Conservation (phyloP, 306 rosid genomes). For the Dryas alaskensis region DNA sequence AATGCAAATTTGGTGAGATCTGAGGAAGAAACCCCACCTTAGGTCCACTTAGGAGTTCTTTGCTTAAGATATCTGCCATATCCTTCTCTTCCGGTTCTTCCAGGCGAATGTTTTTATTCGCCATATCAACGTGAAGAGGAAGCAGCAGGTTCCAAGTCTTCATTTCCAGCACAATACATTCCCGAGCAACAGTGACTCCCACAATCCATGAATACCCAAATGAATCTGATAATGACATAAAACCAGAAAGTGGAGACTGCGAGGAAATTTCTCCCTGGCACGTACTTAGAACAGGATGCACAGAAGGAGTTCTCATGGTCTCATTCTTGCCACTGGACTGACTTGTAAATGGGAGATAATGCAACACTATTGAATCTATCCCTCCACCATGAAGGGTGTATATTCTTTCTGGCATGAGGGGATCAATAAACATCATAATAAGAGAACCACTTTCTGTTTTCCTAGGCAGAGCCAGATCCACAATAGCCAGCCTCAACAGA, state of each 20-base stretch:
- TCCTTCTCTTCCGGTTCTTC: conserved; percentile 54
- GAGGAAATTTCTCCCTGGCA: conserved; percentile 70
- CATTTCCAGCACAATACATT: conserved; percentile 84
- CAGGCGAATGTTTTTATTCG: conserved; percentile 30
- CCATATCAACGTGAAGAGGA: conserved; percentile 60
- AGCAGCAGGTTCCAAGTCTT: conserved; percentile 74
- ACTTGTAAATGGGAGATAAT: conserved; percentile 92
- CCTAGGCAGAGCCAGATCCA: conserved; percentile 83
- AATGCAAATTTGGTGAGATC: conserved; percentile 65
- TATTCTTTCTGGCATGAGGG: conserved; percentile 82
- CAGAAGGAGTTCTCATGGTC: conserved; percentile 80
- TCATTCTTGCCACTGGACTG: conserved; percentile 70
- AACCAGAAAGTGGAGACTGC: conserved; percentile 66
- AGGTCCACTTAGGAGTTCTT: conserved; percentile 82
- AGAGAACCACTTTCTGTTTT: conserved; percentile 51
- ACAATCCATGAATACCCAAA: conserved; percentile 97
- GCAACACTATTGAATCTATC: conserved; percentile 88
- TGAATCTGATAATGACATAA: conserved; percentile 84
- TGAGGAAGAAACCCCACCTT: conserved; percentile 77
- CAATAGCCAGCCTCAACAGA: conserved; percentile 75
- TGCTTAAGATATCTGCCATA: conserved; percentile 62
- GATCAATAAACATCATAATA: conserved; percentile 66
- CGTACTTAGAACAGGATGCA: conserved; percentile 79
- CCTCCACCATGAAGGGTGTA: conserved; percentile 86
- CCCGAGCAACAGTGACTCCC: conserved; percentile 64